Evolutionary conservation across 1,284 basidiomycete genomes (phyloP).

Genomic region (Malassezia sympodialis): DNA sequence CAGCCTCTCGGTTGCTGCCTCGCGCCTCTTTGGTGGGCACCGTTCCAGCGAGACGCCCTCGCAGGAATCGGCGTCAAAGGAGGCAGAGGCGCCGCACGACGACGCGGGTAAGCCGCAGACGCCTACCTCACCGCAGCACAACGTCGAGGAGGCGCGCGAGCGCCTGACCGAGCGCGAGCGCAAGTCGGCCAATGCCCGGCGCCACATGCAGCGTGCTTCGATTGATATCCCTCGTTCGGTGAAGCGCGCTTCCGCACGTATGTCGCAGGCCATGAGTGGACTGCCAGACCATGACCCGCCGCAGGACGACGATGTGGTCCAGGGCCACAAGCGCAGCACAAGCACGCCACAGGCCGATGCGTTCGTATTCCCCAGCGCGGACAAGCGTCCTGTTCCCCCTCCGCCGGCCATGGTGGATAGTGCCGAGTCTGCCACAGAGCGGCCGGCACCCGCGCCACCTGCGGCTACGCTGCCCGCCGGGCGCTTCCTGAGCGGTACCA

Average conservation of each 20-base stretch:
- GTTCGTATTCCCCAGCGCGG: neutral
- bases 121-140: slow-evolving; percentile 1
- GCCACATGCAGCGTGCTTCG: slow-evolving; percentile 15
- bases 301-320: neutral
- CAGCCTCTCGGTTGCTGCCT: slow-evolving; percentile 12
- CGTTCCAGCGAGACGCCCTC: neutral
- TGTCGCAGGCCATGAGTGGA: slow-evolving; percentile 1
- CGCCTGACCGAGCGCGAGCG: slow-evolving; percentile 10
- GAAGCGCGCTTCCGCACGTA: slow-evolving; percentile 14
- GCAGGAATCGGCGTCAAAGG: neutral
- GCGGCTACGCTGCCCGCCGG: neutral
- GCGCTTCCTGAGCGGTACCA: neutral
- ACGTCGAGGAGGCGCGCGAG: slow-evolving; percentile 14
- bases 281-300: neutral
- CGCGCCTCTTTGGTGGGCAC: slow-evolving; percentile 14
- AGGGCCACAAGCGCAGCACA: neutral
- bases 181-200: slow-evolving; percentile 1
- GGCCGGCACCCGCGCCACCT: neutral
- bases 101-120: slow-evolving; percentile 11
- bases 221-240: slow-evolving; percentile 17
- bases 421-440: neutral
- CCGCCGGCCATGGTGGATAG: neutral
- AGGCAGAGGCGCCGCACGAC: neutral
- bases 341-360: neutral
- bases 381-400: neutral